Evolutionary conservation across 2,329 filamentous ascomycete species (phyloP).

Genomic region (Claviceps sp.): DNA sequence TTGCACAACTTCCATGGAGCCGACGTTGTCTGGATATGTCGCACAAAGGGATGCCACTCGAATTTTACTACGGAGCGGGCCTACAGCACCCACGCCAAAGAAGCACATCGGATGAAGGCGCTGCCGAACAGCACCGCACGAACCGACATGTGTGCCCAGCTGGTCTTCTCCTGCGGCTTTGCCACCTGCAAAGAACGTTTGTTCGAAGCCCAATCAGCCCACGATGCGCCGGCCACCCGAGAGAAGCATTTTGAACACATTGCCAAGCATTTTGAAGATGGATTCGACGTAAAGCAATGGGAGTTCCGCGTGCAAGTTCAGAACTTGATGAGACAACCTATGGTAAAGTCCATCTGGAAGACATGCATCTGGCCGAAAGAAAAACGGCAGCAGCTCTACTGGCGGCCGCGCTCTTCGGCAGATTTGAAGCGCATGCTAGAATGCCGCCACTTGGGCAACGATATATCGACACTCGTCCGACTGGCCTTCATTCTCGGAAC

Average conservation of each 20-base stretch:
- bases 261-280: conserved; percentile 32
- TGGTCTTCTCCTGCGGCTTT: conserved; percentile 32
- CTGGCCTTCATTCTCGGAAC: conserved; percentile 30
- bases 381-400: conserved; percentile 25
- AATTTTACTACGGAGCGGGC: conserved; percentile 32
- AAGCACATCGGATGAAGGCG: conserved; percentile 27
- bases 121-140: conserved; percentile 27
- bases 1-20: conserved; percentile 33
- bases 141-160: conserved; percentile 27
- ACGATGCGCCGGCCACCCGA: conserved; percentile 22
- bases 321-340: conserved; percentile 29
- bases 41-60: conserved; percentile 26
- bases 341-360: conserved; percentile 31
- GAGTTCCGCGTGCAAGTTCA: conserved; percentile 30
- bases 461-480: conserved; percentile 28
- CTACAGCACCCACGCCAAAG: conserved; percentile 31
- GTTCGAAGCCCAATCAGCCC: conserved; percentile 24
- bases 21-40: conserved; percentile 30
- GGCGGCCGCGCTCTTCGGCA: conserved; percentile 27
- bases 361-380: conserved; percentile 32
- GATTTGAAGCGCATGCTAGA: conserved; percentile 32
- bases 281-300: conserved; percentile 28
- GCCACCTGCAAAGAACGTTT: conserved; percentile 27
- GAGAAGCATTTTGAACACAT: conserved; percentile 35
- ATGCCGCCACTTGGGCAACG: conserved; percentile 27